Conservation (phyloP, 208 protist genomes). For the Trypanosoma platydactyli region DNA sequence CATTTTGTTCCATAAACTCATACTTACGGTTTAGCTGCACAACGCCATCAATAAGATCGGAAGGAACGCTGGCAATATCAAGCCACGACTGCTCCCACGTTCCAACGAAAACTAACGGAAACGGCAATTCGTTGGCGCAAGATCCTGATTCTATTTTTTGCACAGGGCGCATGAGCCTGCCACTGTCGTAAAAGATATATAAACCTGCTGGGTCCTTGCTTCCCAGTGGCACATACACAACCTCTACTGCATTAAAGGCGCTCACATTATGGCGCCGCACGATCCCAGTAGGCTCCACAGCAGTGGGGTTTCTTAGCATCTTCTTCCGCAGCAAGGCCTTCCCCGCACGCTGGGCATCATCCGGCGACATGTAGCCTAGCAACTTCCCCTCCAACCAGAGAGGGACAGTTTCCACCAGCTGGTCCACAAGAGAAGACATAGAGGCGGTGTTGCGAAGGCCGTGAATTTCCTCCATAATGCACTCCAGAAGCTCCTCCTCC, state of each 20-base stretch:
- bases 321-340: constrained; percentile 51
- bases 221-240: constrained; percentile 71
- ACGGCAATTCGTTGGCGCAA: constrained; percentile 53
- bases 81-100: constrained; percentile 98
- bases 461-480: constrained; percentile 47
- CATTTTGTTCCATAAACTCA: constrained; percentile 95
- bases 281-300: constrained; percentile 65
- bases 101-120: constrained; percentile 92
- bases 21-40: constrained; percentile 77
- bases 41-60: constrained; percentile 85
- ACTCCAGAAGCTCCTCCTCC: constrained; percentile 36
- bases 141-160: constrained; percentile 68
- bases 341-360: constrained; percentile 46
- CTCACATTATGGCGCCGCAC: constrained; percentile 52
- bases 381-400: constrained; percentile 93
- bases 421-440: constrained; percentile 38
- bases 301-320: constrained; percentile 37
- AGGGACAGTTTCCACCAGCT: constrained; percentile 66
- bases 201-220: constrained; percentile 81
- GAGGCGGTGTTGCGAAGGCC: constrained; percentile 43
- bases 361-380: constrained; percentile 76
- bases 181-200: constrained; percentile 90
- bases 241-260: constrained; percentile 70
- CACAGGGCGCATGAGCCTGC: constrained; percentile 96
- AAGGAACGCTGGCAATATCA: constrained; percentile 93